These are phyloP conservation scores for Podaxis pistillaris DNA, from an alignment of 768 basidiomycete genomes.

Conservation along the genomic window DNA sequence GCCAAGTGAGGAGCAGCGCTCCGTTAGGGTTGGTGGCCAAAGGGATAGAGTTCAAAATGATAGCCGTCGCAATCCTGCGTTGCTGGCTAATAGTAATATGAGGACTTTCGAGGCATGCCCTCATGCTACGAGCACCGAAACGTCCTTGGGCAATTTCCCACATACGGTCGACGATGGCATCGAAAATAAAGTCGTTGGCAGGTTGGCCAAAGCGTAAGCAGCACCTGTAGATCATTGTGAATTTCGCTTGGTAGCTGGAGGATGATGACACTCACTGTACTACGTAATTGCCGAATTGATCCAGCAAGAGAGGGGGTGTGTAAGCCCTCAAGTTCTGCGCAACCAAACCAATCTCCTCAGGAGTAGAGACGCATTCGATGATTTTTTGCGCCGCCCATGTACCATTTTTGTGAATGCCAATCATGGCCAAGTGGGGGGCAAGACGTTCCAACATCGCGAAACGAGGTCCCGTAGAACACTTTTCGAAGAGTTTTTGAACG, in stretches of 20 bases:
- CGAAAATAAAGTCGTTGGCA: conserved; percentile 93
- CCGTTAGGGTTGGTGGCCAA: conserved; percentile 98
- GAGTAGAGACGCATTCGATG: conserved; percentile 88
- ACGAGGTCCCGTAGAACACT: conserved; percentile 72
- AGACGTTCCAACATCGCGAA: conserved; percentile 93
- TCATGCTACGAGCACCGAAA: conserved; percentile 96
- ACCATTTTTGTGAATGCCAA: conserved; percentile 99
- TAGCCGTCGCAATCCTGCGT: conserved; percentile 90
- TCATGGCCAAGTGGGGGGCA: conserved; percentile 91
- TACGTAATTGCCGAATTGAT: conserved; percentile 93
- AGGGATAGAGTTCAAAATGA: conserved; percentile 96
- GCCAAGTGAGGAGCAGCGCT: conserved; percentile 92
- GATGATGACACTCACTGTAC: conserved; percentile 64
- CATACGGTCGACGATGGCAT: conserved; percentile 95
- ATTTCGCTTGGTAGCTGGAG: neutral
- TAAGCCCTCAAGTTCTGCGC: conserved; percentile 88
- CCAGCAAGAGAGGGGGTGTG: conserved; percentile 88
- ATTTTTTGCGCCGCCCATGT: conserved; percentile 99
- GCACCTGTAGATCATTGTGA: conserved; percentile 45
- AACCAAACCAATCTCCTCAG: conserved; percentile 84
- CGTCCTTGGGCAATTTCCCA: conserved; percentile 99
- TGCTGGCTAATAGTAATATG: conserved; percentile 86
- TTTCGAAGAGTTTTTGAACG: conserved; percentile 96
- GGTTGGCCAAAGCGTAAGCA: conserved; percentile 90
- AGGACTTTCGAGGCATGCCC: conserved; percentile 92